These are phyloP conservation scores for Ilyonectria mors-panacis DNA, from an alignment of 2,329 filamentous ascomycete species.

Conservation along the genomic window DNA sequence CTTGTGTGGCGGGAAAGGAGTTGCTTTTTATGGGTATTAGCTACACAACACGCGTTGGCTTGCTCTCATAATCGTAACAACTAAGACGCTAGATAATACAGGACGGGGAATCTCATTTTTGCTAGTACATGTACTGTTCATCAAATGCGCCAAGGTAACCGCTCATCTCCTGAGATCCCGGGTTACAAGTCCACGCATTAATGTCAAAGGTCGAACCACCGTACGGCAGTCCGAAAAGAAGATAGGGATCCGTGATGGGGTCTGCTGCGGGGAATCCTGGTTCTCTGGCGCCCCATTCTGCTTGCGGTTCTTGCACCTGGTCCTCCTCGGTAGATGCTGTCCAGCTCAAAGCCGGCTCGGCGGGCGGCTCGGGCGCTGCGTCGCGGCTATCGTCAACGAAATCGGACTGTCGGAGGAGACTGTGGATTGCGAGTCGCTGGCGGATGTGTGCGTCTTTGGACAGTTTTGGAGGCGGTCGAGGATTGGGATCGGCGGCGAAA, in stretches of 20 bases:
- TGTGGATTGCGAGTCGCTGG: constrained; percentile 57
- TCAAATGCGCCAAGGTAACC: constrained; percentile 39
- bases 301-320: constrained; percentile 28
- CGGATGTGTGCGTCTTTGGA: constrained; percentile 45
- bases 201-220: constrained; percentile 37
- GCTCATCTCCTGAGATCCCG: constrained; percentile 33
- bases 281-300: constrained; percentile 32
- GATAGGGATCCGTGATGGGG: constrained; percentile 35
- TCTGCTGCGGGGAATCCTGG: constrained; percentile 30
- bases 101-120: not conserved
- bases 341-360: constrained; percentile 40
- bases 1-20: not conserved
- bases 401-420: constrained; percentile 56
- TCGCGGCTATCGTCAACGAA: constrained; percentile 58
- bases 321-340: constrained; percentile 44
- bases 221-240: constrained; percentile 44
- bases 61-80: not conserved
- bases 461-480: constrained; percentile 33
- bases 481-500: constrained; percentile 27
- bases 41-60: not conserved
- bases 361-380: constrained; percentile 41
- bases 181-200: constrained; percentile 41
- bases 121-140: constrained; percentile 48
- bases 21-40: constrained; percentile 4
- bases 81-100: not conserved